Evolutionary conservation across 129 eudicot species (phyloP), one percentile per base, ranked within the genome.

Genomic region (Flaveria trinervia): DNA sequence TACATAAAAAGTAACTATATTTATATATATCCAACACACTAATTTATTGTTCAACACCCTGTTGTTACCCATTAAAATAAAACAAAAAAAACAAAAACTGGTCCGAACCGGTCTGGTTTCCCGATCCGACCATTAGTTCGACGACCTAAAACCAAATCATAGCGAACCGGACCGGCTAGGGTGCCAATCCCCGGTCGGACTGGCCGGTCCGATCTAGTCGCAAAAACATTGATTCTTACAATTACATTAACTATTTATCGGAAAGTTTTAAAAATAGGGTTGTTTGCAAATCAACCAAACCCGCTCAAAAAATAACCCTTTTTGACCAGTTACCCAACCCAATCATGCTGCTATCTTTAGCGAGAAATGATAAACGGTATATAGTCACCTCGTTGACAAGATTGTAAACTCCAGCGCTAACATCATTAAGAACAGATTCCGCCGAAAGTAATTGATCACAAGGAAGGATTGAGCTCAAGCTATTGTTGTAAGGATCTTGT

Each of bases 401-500:
- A 55, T 82, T 65, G 80, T 83, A 82, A 54, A 93, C 84, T 46
- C 90, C 96, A 4, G 74, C 77, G 45, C 96, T 85, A 75, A 93
- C 88, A 26, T 90, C 89, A 57, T 57, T 52, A 20, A 93, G 87
- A 68, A 81, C 82, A 1, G 88, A 72, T 82, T 65, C 79, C 13
- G 97, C 90, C 18, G 98, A 88, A 77, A 86, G 89, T 80, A 93
- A 71, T 16, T 93, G 85, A 36, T 90, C 88, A 62, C 98, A 93
- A 16, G 98, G 98, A 60, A 93, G 91, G 68, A 93, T 88, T 68
- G 92, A 86, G 83, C 97, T 90, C 85, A 93, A 79, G 82, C 97
- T 93, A 73, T 91, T 93, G 87, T 90, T 88, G 76, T 93, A 91
- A 16, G 98, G 98, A 87, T 90, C 75, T 70, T 75, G 80, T 78